Percentiles rank a stretch among this genome's conserved stretches.
Evolutionary conservation across 805 yeast genomes (phyloP).

Genomic region (Yarrowia divulgata): DNA sequence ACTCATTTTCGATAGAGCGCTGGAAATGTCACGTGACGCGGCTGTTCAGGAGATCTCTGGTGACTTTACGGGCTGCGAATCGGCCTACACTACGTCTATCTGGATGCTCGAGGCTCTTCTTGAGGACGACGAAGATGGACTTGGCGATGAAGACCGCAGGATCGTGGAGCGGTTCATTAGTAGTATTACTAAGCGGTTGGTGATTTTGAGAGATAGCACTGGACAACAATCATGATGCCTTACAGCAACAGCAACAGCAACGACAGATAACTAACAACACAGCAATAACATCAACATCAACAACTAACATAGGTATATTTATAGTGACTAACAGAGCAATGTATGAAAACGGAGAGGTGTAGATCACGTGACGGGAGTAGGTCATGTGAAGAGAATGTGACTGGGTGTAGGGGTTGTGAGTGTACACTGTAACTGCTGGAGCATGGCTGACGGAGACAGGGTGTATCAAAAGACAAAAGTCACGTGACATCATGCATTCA

Average conservation of each 20-base stretch:
- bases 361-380: too few species aligned
- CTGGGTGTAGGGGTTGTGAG: too few species aligned
- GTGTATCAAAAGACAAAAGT: too few species aligned
- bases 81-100: conserved; percentile 86
- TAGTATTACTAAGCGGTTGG: conserved; percentile 80
- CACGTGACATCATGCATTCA: too few species aligned
- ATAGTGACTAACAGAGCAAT: conserved; percentile 18
- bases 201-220: conserved; percentile 60
- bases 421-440: too few species aligned
- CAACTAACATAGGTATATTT: conserved; percentile 19
- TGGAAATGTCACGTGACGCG: conserved; percentile 90
- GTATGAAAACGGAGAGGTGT: too few species aligned
- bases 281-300: not conserved
- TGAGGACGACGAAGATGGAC: conserved; percentile 54
- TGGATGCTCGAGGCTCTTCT: conserved; percentile 94
- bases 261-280: conserved; percentile 3
- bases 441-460: too few species aligned
- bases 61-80: conserved; percentile 78
- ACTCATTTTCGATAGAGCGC: conserved; percentile 87
- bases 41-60: conserved; percentile 83
- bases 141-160: conserved; percentile 75
- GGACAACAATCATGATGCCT: too few species aligned
- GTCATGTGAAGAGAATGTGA: too few species aligned
- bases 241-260: not conserved
- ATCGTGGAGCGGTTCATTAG: conserved; percentile 82